A percentile compares a stretch with the other conserved stretches of the same genome.
These are phyloP conservation scores for Penicillium verhagenii DNA, from an alignment of 495 filamentous ascomycete genomes.

Conservation along the genomic window DNA sequence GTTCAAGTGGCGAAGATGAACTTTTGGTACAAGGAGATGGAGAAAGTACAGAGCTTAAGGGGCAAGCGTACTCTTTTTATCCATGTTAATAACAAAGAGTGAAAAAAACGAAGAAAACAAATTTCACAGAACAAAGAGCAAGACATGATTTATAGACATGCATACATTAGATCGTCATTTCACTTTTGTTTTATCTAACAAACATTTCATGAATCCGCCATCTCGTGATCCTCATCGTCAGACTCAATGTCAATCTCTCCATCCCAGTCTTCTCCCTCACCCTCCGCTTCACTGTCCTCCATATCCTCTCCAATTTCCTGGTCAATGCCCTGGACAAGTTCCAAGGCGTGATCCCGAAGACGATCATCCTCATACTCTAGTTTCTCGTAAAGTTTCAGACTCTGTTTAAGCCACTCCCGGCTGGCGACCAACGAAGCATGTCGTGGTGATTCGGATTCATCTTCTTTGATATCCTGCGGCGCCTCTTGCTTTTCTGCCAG, in stretches of 20 bases:
- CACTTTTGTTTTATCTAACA: conserved; percentile 18
- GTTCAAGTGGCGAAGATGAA: conserved; percentile 17
- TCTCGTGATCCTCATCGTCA: conserved; percentile 47
- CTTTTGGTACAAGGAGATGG: conserved; percentile 2
- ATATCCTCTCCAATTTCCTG: conserved; percentile 56
- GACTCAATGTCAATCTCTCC: conserved; percentile 41
- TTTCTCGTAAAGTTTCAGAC: conserved; percentile 46
- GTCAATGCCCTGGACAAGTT: conserved; percentile 57
- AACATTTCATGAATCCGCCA: conserved; percentile 43
- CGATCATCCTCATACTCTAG: conserved; percentile 55
- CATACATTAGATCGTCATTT: conserved; percentile 1
- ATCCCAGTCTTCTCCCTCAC: conserved; percentile 45
- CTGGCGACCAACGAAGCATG: conserved; percentile 45
- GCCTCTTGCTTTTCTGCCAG: conserved; percentile 64
- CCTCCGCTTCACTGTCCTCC: conserved; percentile 46
- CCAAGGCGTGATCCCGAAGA: conserved; percentile 51
- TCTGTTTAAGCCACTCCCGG: conserved; percentile 53
- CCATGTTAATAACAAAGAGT: conserved; percentile 36
- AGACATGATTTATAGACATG: conserved; percentile 1
- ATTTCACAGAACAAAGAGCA: neutral
- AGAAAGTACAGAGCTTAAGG: conserved; percentile 1
- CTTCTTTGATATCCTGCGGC: conserved; percentile 35
- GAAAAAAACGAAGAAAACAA: conserved; percentile 12
- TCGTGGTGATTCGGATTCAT: conserved; percentile 32
- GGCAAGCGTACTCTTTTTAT: conserved; percentile 6